These are phyloP conservation scores for Metarhizium rileyi DNA, from an alignment of 2,329 filamentous ascomycete genomes.

Conservation along the genomic window DNA sequence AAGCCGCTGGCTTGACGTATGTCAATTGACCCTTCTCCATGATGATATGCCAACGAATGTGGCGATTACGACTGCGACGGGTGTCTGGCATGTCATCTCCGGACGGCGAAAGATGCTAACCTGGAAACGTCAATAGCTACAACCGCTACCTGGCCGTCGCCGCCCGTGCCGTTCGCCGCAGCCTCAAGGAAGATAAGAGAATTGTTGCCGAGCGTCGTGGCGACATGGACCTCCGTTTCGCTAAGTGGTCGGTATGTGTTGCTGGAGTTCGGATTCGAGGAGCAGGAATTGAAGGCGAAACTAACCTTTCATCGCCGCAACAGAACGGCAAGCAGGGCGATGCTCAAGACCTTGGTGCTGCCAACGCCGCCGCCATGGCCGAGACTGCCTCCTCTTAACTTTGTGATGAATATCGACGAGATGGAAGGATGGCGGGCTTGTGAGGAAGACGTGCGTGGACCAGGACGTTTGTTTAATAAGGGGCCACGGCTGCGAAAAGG, in stretches of 20 bases:
- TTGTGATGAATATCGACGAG: not conserved
- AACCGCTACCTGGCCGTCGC: conserved; percentile 98
- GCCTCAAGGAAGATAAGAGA: conserved; percentile 92
- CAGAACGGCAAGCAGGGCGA: conserved; percentile 97
- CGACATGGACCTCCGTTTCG: conserved; percentile 78
- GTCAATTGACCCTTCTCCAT: conserved; percentile 30
- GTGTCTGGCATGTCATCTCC: too few relatives aligned
- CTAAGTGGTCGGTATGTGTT: conserved; percentile 78
- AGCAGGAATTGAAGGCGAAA: conserved; percentile 12
- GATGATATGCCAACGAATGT: not conserved
- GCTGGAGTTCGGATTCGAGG: not conserved
- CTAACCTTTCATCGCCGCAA: conserved; percentile 23
- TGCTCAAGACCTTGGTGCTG: conserved; percentile 56
- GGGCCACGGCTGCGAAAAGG: not conserved
- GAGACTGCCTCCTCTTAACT: conserved; percentile 28
- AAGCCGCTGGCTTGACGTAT: conserved; percentile 93
- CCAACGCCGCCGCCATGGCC: conserved; percentile 34
- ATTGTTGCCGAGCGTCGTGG: conserved; percentile 80
- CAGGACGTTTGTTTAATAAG: conserved; percentile 4
- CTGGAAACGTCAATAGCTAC: conserved; percentile 57
- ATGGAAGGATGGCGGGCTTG: not conserved
- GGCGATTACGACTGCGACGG: not conserved
- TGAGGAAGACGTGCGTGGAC: not conserved
- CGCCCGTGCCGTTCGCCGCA: conserved; percentile 88
- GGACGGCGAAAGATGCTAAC: not conserved